Conservation (phyloP, 306 rosid species). For the Chamaecrista fasciculata region DNA sequence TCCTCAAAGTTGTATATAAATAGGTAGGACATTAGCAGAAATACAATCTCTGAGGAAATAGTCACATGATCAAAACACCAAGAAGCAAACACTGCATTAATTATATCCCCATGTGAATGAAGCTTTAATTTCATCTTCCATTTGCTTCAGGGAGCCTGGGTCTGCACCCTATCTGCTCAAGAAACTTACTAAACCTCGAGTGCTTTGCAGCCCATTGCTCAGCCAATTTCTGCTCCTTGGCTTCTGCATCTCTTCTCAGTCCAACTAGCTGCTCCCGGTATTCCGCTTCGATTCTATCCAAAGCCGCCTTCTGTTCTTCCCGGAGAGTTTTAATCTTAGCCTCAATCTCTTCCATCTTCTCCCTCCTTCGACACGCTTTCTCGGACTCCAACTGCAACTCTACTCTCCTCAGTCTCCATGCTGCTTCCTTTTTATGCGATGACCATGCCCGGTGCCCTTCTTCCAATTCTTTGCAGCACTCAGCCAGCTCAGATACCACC, state of each 20-base stretch:
- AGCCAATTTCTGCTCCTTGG: slow-evolving; percentile 87
- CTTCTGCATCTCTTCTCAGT: slow-evolving; percentile 80
- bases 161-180: slow-evolving; percentile 77
- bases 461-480: slow-evolving; percentile 84
- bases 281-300: slow-evolving; percentile 85
- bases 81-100: slow-evolving; percentile 21
- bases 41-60: slow-evolving; percentile 28
- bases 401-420: slow-evolving; percentile 83
- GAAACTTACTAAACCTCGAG: slow-evolving; percentile 62
- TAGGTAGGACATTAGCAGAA: slow-evolving; percentile 26
- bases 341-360: slow-evolving; percentile 81
- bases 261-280: slow-evolving; percentile 78
- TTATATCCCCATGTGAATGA: neutral
- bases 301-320: slow-evolving; percentile 68
- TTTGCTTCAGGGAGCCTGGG: slow-evolving; percentile 58
- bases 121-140: slow-evolving; percentile 52
- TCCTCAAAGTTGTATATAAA: slow-evolving; percentile 26
- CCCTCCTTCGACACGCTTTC: slow-evolving; percentile 71
- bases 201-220: slow-evolving; percentile 95
- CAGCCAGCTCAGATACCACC: slow-evolving; percentile 63
- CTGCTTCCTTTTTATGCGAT: slow-evolving; percentile 78
- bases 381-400: slow-evolving; percentile 92
- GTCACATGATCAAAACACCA: slow-evolving; percentile 34
- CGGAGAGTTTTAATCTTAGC: slow-evolving; percentile 76
- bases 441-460: slow-evolving; percentile 84